Conservation (phyloP, 2,329 filamentous ascomycete genomes). For the Zalaria sp. region DNA sequence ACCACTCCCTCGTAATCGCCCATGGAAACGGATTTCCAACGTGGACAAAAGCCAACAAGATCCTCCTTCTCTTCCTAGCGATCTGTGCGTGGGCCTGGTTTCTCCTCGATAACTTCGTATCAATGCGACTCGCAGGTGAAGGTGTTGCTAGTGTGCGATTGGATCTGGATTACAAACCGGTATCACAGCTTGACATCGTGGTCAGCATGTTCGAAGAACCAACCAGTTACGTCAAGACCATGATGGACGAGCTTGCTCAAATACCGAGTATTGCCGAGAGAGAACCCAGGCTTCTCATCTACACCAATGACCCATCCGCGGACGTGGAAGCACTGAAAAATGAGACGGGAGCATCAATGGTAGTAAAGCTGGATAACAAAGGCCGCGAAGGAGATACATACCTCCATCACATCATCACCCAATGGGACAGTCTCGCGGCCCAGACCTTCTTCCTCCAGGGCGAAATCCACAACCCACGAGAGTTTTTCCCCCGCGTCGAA, state of each 20-base stretch:
- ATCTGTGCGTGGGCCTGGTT: too few species aligned
- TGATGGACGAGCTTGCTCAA: conserved; percentile 11
- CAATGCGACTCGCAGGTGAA: neutral
- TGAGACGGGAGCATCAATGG: conserved; percentile 13
- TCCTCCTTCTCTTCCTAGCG: too few species aligned
- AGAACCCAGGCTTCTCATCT: conserved; percentile 14
- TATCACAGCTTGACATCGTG: conserved; percentile 17
- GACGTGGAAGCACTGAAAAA: conserved; percentile 10
- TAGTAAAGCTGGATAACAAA: conserved; percentile 21
- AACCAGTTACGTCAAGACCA: conserved; percentile 11
- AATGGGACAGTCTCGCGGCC: conserved; percentile 28
- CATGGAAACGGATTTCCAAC: too few species aligned
- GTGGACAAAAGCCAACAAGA: too few species aligned
- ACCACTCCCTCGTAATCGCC: too few species aligned
- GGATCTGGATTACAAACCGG: conserved; percentile 12
- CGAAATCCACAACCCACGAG: conserved; percentile 23
- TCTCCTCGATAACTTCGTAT: neutral
- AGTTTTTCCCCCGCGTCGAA: conserved; percentile 22
- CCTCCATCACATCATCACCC: conserved; percentile 29
- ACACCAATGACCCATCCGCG: conserved; percentile 18
- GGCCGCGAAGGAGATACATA: conserved; percentile 33
- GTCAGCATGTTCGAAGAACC: conserved; percentile 25
- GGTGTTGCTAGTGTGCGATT: conserved; percentile 1
- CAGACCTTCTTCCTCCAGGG: conserved; percentile 37
- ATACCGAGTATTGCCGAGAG: conserved; percentile 10